A percentile compares a stretch with the other conserved stretches of the same genome.
These are phyloP conservation scores for Benincasa hispida DNA, from an alignment of 306 rosid genomes.

Conservation along the genomic window DNA sequence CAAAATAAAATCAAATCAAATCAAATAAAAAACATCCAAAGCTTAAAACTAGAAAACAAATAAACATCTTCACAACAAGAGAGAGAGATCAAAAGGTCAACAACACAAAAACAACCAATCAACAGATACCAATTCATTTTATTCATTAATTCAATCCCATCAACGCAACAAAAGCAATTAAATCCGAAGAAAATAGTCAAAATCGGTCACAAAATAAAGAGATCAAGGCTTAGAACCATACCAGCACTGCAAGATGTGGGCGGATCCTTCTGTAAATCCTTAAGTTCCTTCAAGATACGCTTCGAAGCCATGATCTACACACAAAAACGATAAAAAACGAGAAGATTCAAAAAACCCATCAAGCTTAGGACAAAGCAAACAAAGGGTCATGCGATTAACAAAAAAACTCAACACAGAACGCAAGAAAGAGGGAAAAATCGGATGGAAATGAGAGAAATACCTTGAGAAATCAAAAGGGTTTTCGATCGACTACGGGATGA, in stretches of 20 bases:
- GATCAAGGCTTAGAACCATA: conserved; percentile 4
- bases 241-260: conserved; percentile 81
- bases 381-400: neutral
- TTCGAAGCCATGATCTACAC: conserved; percentile 49
- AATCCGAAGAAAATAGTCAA: neutral
- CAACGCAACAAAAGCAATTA: neutral
- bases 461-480: neutral
- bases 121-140: neutral
- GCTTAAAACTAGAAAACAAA: neutral
- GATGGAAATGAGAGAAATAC: neutral
- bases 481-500: neutral
- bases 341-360: neutral
- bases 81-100: conserved; percentile 6
- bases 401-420: neutral
- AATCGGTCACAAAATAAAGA: neutral
- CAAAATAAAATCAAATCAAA: neutral
- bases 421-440: neutral
- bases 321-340: neutral
- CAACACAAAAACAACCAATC: neutral
- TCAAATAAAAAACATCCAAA: neutral
- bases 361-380: neutral
- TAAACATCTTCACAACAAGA: neutral
- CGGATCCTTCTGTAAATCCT: conserved; percentile 80
- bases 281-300: conserved; percentile 66
- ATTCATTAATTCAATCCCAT: neutral